Conservation (phyloP, 2,329 filamentous ascomycete genomes). For the Orbilia javanica region DNA sequence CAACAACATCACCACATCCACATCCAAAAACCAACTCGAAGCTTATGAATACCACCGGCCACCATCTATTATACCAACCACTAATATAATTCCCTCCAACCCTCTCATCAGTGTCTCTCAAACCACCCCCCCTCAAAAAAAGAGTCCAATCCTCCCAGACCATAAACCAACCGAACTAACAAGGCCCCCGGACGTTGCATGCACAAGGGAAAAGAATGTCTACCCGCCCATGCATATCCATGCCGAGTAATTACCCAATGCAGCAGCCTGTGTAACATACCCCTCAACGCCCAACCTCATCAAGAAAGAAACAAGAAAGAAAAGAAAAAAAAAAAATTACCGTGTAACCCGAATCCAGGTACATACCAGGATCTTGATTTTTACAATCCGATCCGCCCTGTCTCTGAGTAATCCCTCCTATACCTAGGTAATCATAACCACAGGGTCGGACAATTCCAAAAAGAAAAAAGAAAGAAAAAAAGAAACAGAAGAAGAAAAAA, state of each 20-base stretch:
- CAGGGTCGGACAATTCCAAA: background rate
- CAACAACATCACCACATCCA: background rate
- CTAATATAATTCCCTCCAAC: too few relatives aligned
- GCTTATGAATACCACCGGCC: too few relatives aligned
- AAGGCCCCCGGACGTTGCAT: background rate
- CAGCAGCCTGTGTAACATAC: constrained; percentile 6
- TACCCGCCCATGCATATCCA: background rate
- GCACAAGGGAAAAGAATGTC: background rate
- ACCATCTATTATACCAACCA: too few relatives aligned
- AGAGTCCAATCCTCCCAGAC: too few relatives aligned
- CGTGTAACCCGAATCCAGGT: background rate
- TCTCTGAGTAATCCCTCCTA: background rate
- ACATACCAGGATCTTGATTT: background rate
- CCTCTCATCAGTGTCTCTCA: too few relatives aligned
- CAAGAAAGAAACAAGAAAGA: background rate
- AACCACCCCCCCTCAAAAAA: too few relatives aligned
- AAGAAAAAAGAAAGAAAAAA: too few relatives aligned
- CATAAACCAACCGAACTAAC: background rate
- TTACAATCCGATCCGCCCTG: background rate
- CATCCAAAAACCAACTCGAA: background rate
- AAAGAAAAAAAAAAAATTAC: background rate
- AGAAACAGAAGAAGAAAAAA: too few relatives aligned
- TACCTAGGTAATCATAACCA: too few relatives aligned
- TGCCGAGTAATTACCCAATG: constrained; percentile 6
- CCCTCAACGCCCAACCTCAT: background rate